Evolutionary conservation across 805 yeast species (phyloP), one percentile per base, ranked within the genome.

Genomic region (Suhomyces pyralidae): DNA sequence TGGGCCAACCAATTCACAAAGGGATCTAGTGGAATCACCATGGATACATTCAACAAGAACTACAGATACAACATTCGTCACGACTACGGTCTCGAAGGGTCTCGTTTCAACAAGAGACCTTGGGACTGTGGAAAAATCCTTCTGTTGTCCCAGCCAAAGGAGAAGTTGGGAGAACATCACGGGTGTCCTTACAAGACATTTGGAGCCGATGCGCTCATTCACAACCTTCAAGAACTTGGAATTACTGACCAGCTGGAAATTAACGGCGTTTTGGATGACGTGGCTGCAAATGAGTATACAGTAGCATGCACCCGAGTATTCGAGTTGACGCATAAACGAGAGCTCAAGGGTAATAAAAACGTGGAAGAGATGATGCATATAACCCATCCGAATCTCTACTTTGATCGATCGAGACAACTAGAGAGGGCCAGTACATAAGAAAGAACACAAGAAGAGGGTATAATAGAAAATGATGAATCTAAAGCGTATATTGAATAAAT

Each of bases 161-260:
- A 26, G 96, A 0, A 71, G 77, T 45, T 76, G 46, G 79, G 78
- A 42, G 96, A 92, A 59, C 80, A 73, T 54, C 97, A 93, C 65
- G 99, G 99, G 2, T 93, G 98, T 69, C 97, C 98, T 5, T 94
- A 88, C 69, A 76, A 96, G 51, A 93, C 88, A 61, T 73, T 88
- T 61, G 76, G 81, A 10, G 65, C 81, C n/a, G 96, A 89, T 45
- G 78, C 81, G 50, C 74, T 94, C 47, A 75, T 80, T 6, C 58
- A 61, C 3, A 81, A 82, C 55, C 74, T 94, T 57, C 70, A 73
- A 40, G 79, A 75, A 19, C 80, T 89, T 83, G 93, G 92, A 1
- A 71, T 90, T 47, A 74, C 67, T 8, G 89, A 87, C 53, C 79
- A 79, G 63, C 73, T 70, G 22, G 79, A 82, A 42, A 69, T 88